A percentile compares a stretch with the other conserved stretches of the same genome.
These are phyloP conservation scores for Talaromyces sp. DNA, from an alignment of 2,329 filamentous ascomycete species.

Conservation along the genomic window DNA sequence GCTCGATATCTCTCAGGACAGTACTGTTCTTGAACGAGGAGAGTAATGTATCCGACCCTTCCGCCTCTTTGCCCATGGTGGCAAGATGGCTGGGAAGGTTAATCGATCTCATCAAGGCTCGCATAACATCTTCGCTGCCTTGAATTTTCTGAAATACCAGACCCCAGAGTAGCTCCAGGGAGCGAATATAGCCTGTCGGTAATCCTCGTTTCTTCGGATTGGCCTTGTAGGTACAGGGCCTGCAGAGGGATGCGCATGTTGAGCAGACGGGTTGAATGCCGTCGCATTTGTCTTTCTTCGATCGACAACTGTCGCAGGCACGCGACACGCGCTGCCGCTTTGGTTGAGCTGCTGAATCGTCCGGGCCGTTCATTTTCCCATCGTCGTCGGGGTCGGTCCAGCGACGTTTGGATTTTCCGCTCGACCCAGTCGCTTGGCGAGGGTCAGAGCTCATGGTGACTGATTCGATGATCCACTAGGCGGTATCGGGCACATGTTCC, in stretches of 20 bases:
- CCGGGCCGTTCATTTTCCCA: constrained; percentile 27
- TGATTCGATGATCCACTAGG: constrained; percentile 28
- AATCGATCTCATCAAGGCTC: constrained; percentile 55
- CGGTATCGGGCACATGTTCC: constrained; percentile 32
- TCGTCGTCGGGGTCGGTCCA: constrained; percentile 34
- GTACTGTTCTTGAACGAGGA: constrained; percentile 65
- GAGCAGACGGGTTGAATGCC: constrained; percentile 68
- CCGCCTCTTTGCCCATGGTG: constrained; percentile 42
- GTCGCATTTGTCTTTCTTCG: constrained; percentile 72
- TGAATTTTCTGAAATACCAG: constrained; percentile 66
- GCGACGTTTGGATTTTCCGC: constrained; percentile 36
- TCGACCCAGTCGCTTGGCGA: constrained; percentile 34
- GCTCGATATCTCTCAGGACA: constrained; percentile 65
- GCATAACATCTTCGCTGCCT: constrained; percentile 61
- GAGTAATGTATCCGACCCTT: constrained; percentile 61
- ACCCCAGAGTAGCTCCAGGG: constrained; percentile 69
- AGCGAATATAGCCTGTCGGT: constrained; percentile 77
- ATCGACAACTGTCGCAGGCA: constrained; percentile 70
- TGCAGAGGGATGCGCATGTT: constrained; percentile 65
- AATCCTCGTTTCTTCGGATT: constrained; percentile 76
- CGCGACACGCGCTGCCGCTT: constrained; percentile 69
- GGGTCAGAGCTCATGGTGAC: constrained; percentile 37
- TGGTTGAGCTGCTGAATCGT: constrained; percentile 37
- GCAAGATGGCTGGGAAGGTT: constrained; percentile 41
- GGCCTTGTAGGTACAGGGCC: constrained; percentile 71